Evolutionary conservation across 257 asterid genomes (phyloP), one percentile per base, ranked within the genome.

Genomic region (Nicotiana paniculata): DNA sequence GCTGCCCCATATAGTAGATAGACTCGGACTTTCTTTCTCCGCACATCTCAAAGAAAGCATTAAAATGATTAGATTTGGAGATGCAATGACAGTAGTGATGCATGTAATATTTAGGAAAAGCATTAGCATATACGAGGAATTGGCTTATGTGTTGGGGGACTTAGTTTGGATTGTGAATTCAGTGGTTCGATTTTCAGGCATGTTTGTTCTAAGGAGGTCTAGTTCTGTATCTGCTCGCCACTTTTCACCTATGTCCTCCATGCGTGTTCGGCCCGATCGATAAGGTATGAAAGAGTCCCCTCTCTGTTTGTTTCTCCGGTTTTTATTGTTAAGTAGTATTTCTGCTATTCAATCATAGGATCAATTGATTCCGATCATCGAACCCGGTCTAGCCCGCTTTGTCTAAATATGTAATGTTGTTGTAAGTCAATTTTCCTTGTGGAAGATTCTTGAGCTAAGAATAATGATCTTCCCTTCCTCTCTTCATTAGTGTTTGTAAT

Each of bases 51-150:
- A 2, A 43, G 12, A 43, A 43, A 43, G 51, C 51, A 43, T 43
- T 43, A 43, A 9, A 43, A 43, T 86, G 89, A 78, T 80, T 33
- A 83, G 85, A 83, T 55, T 81, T 72, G 81, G 77, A 46, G 87
- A 86, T 55, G 87, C 79, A 13, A 17, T 84, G 9, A 24, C 74
- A 69, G 80, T 79, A 55, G 39, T 82, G 89, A 82, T 84, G 87
- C 85, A 74, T 48, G 84, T 86, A 17, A 35, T 81, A 76, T 59
- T 86, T 59, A 84, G 89, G 59, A 86, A 86, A 76, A 86, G 84
- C 81, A 32, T 78, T 58, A 55, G 39, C 32, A 16, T 86, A 43
- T 86, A 81, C 13, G 35, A 77, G 0, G 85, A 86, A 43, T 64
- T 86, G 39, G 43, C 85, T 2, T 59, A 37, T 32, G 81, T 86